Evolutionary conservation across 495 filamentous ascomycete genomes (phyloP).

Genomic region (Xylaria bambusicola): DNA sequence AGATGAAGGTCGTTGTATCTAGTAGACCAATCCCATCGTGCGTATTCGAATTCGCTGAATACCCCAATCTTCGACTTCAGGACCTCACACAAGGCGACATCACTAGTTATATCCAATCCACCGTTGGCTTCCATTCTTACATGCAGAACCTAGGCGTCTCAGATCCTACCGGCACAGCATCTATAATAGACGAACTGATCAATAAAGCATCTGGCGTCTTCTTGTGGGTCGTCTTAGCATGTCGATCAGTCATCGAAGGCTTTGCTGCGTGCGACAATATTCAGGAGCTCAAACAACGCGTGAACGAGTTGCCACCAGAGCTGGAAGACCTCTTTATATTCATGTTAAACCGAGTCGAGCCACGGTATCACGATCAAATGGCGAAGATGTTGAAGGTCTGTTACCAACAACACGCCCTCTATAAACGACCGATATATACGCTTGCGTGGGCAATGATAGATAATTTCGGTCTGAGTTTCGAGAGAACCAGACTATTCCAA

Average conservation of each 20-base stretch:
- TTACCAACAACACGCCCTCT: too few species aligned
- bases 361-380: too few species aligned
- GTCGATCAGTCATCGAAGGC: slow-evolving; percentile 20
- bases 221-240: slow-evolving; percentile 40
- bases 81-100: slow-evolving; percentile 37
- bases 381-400: too few species aligned
- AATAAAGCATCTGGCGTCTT: slow-evolving; percentile 41
- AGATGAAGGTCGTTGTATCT: slow-evolving; percentile 51
- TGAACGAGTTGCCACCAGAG: slow-evolving; percentile 20
- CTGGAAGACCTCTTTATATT: slow-evolving; percentile 25
- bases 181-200: slow-evolving; percentile 28
- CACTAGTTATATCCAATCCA: slow-evolving; percentile 22
- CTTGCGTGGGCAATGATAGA: too few species aligned
- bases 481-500: too few species aligned
- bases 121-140: slow-evolving; percentile 10
- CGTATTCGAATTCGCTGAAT: slow-evolving; percentile 34
- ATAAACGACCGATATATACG: too few species aligned
- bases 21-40: slow-evolving; percentile 52
- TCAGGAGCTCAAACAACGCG: slow-evolving; percentile 17
- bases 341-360: slow-evolving; percentile 12
- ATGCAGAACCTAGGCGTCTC: background rate
- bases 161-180: background rate
- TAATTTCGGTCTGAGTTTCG: too few species aligned
- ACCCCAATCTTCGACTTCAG: slow-evolving; percentile 17
- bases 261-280: slow-evolving; percentile 24